These are phyloP conservation scores for Naganishia friedmannii DNA, from an alignment of 768 basidiomycete species.

Conservation along the genomic window DNA sequence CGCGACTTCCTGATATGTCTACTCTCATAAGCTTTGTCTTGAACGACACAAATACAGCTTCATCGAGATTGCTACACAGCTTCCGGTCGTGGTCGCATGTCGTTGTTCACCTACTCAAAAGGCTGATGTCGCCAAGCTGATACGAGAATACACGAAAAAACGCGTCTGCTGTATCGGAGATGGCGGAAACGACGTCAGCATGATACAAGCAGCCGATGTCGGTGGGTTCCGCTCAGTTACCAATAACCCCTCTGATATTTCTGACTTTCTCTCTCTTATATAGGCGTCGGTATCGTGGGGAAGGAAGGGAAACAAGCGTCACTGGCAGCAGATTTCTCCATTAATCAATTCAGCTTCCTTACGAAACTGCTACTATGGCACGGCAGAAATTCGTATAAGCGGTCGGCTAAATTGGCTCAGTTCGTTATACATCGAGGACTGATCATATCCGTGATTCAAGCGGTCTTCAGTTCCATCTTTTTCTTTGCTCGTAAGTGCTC, in stretches of 20 bases:
- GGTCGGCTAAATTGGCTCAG: conserved; percentile 94
- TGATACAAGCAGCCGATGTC: conserved; percentile 99
- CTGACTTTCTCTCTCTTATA: conserved; percentile 22
- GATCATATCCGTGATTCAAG: conserved; percentile 97
- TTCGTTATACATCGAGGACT: conserved; percentile 97
- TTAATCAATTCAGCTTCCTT: conserved; percentile 91
- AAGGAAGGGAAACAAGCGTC: conserved; percentile 99
- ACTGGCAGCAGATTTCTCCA: conserved; percentile 96
- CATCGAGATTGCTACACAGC: conserved; percentile 90
- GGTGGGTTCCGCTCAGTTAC: conserved; percentile 60
- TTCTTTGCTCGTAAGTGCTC: conserved; percentile 52
- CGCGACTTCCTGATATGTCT: neutral
- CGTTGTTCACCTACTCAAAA: conserved; percentile 99
- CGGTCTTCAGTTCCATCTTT: conserved; percentile 75
- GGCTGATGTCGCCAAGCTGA: conserved; percentile 91
- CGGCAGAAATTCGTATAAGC: conserved; percentile 95
- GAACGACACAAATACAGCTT: conserved; percentile 90
- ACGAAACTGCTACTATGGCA: conserved; percentile 98
- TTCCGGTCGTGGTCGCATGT: conserved; percentile 94
- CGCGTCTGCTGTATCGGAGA: conserved; percentile 98
- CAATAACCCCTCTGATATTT: neutral
- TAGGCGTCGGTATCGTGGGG: conserved; percentile 94
- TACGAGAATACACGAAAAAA: conserved; percentile 84
- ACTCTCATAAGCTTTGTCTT: conserved; percentile 68
- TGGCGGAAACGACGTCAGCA: conserved; percentile 98